Evolutionary conservation across 23 red algal species (phyloP), one percentile per base, ranked within the genome.

Genomic region (Gracilariopsis chorda): DNA sequence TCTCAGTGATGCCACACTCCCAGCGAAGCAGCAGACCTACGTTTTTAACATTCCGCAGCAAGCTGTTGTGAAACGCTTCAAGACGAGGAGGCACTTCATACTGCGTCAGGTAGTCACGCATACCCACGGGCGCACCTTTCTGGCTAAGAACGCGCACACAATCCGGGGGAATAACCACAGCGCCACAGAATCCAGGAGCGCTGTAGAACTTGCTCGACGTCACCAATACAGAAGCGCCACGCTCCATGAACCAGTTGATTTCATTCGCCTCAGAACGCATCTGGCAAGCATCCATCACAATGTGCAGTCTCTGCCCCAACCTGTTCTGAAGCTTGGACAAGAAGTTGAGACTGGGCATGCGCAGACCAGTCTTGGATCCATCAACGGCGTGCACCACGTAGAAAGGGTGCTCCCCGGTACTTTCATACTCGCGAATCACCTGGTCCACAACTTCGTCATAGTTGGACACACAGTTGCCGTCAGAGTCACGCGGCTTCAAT

Each of bases 351-450:
- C 79, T 86, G 28, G 93, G 93, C 20, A 95, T 46, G 9, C 88
- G 78, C 47, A 95, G 70, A 8, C 93, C 93, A 4, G 93, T 95
- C 59, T 95, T 95, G 27, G 84, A 90, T 10, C 93, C 93, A 80
- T 95, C 93, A n/a, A 95, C 93, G 28, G 93, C 93, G 53, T 95
- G 93, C 46, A 95, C 74, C 4, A 95, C 84, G 80, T 90, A 86
- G 78, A 51, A 75, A 20, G 72, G 64, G 3, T 34, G 51, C 42
- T 73, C 67, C 40, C 63, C 89, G 3, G 37, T 34, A 24, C 60
- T 69, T 57, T 78, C 82, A 51, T 83, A 39, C 20, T 71, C 51
- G 29, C 61, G 37, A 63, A 95, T 80, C 21, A 74, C 52, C 24
- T 70, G 52, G 35, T 73, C 44, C 7, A 86, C 81, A 13, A 83